phyloP scores from a whole-genome alignment of 2,329 filamentous ascomycete genomes.

The Xylariomycetidae sp. region DNA sequence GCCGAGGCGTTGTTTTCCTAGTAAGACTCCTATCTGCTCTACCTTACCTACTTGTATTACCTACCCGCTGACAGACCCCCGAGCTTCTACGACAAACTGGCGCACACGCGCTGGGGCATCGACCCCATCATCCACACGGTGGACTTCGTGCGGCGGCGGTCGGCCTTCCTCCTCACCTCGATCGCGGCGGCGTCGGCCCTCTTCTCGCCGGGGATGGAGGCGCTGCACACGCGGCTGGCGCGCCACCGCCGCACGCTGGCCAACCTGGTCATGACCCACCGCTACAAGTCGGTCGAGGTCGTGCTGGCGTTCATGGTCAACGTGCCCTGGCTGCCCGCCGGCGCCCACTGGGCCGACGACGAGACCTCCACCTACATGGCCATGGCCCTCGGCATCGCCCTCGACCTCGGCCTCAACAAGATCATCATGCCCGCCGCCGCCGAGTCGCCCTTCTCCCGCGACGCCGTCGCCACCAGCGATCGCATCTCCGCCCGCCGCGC shows the following conservation, averaged over 20 bases:
- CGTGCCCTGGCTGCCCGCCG: slow-evolving; percentile 68
- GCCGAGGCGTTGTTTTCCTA: slow-evolving; percentile 58
- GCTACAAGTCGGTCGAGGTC: slow-evolving; percentile 66
- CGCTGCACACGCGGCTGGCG: slow-evolving; percentile 59
- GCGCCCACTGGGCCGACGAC: slow-evolving; percentile 62
- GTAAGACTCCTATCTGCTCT: too few relatives aligned
- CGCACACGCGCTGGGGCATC: slow-evolving; percentile 69
- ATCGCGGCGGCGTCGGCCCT: slow-evolving; percentile 63
- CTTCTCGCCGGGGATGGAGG: slow-evolving; percentile 57
- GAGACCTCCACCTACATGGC: slow-evolving; percentile 67
- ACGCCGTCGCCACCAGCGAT: slow-evolving; percentile 55
- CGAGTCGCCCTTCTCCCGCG: slow-evolving; percentile 36
- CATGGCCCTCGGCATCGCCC: slow-evolving; percentile 61
- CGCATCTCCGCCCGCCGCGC: slow-evolving; percentile 63
- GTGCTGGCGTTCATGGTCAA: slow-evolving; percentile 71
- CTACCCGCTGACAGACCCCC: slow-evolving; percentile 2
- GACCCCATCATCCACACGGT: slow-evolving; percentile 62
- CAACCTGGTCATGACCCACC: slow-evolving; percentile 52
- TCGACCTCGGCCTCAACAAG: slow-evolving; percentile 66
- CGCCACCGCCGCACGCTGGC: slow-evolving; percentile 59
- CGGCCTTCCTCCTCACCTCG: slow-evolving; percentile 66
- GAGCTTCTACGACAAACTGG: slow-evolving; percentile 63
- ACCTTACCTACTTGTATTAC: too few relatives aligned
- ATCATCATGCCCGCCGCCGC: slow-evolving; percentile 50
- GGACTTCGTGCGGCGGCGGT: slow-evolving; percentile 59